phyloP scores from a whole-genome alignment of 2,329 filamentous ascomycete species.

The Capronia americana region DNA sequence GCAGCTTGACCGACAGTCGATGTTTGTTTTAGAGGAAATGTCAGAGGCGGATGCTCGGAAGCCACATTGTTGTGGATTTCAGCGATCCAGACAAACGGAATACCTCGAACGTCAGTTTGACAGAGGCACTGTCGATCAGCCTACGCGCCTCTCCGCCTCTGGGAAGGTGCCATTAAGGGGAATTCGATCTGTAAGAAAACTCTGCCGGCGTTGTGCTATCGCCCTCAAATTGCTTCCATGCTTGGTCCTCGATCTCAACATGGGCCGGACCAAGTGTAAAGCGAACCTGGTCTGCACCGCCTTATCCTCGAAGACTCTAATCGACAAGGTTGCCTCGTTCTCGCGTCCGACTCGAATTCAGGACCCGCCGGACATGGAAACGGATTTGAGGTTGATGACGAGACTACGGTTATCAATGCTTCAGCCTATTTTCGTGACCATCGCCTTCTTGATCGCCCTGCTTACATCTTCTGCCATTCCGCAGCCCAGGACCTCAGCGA shows the following conservation, averaged over 20 bases:
- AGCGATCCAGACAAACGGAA: no score
- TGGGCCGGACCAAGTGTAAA: not conserved
- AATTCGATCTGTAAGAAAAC: not conserved
- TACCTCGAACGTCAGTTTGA: no score
- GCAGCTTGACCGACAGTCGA: no score
- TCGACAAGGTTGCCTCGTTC: not conserved
- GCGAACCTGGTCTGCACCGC: not conserved
- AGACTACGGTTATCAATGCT: conserved; percentile 1
- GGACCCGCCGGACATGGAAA: not conserved
- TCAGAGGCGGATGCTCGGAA: no score
- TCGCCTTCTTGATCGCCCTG: conserved; percentile 1
- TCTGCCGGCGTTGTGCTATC: not conserved
- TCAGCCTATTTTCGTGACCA: conserved; percentile 4
- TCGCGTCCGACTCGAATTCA: not conserved
- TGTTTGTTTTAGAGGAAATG: no score
- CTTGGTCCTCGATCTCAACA: not conserved
- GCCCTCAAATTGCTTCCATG: not conserved
- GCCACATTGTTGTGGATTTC: no score
- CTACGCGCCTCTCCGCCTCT: no score
- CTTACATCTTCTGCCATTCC: not conserved
- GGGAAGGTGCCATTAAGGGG: not conserved
- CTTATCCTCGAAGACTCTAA: conserved; percentile 9
- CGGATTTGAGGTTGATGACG: conserved; percentile 7
- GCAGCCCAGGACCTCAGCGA: not conserved
- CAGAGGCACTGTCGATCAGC: no score